Evolutionary conservation across 495 filamentous ascomycete genomes (phyloP), one percentile per base, ranked within the genome.

Genomic region (Aspergillus coremiiformis): DNA sequence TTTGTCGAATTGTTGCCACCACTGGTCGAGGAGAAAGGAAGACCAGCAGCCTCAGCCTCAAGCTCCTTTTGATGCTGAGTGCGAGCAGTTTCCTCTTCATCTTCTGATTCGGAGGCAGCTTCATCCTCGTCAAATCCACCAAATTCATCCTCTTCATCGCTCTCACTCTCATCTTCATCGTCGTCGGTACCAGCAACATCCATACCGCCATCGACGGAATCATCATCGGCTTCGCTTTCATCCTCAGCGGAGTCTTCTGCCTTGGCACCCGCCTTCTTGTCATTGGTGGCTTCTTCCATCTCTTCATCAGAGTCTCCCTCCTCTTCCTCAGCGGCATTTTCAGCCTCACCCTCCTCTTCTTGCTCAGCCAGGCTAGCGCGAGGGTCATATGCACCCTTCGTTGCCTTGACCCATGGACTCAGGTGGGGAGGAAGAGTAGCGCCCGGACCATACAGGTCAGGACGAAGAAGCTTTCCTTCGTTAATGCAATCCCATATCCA

Each of bases 401-500:
- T 82, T 44, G 83, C 74, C 77, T 95, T 92, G 39, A 97, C 90
- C 82, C 94, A 98, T 27, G 93, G 93, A 64, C 91, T 96, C 51
- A 98, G 67, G 77, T 98, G 93, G 4, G 93, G 90, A 14, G 93
- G 93, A 27, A 98, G 76, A 52, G 84, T 82, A 12, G 90, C 86
- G 17, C 93, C 94, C 4, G 94, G 91, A 3, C 82, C 88, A 56
- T 98, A 98, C 1, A 93, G 73, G 64, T 95, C 89, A 11, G 91
- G 84, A 32, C 86, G 78, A 55, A 96, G 84, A 32, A 98, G 71
- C 66, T 88, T 87, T 35, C 88, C 88, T 22, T 87, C 83, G 67
- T 98, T 98, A 58, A 96, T 71, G 62, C 86, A 89, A 56, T 98
- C 93, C 93, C 93, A 98, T 12, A 98, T 80, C 90, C 95, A 98